Conservation (phyloP, 2,329 filamentous ascomycete genomes). For the Hortaea werneckii region DNA sequence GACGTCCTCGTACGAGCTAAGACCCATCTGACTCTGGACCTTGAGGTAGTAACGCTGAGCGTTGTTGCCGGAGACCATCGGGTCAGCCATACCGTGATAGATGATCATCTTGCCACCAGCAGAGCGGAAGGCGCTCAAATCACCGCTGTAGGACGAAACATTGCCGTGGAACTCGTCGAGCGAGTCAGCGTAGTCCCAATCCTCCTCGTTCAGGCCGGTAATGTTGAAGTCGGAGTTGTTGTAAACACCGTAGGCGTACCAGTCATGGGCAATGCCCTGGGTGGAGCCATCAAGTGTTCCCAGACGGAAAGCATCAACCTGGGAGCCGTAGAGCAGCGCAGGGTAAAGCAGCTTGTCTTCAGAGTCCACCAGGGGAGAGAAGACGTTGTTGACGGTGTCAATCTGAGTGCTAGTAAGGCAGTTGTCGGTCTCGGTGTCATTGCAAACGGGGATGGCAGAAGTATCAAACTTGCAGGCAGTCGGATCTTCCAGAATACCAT, state of each 20-base stretch:
- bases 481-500: constrained; percentile 40
- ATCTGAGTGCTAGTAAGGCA: constrained; percentile 38
- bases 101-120: constrained; percentile 37
- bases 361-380: constrained; percentile 32
- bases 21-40: constrained; percentile 29
- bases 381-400: constrained; percentile 33
- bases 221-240: constrained; percentile 36
- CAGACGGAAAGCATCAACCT: constrained; percentile 29
- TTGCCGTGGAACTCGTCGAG: constrained; percentile 32
- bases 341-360: constrained; percentile 41
- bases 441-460: constrained; percentile 26
- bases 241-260: constrained; percentile 38
- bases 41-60: constrained; percentile 41
- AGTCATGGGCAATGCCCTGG: constrained; percentile 37
- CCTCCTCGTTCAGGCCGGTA: constrained; percentile 26
- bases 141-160: constrained; percentile 30
- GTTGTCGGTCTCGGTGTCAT: constrained; percentile 22
- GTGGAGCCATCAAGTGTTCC: constrained; percentile 31
- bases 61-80: constrained; percentile 35
- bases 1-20: constrained; percentile 26
- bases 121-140: constrained; percentile 28
- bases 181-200: constrained; percentile 31
- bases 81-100: constrained; percentile 34
- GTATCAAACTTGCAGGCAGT: constrained; percentile 33
- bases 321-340: constrained; percentile 40